Base-by-base conservation (phyloP, 371 early-diverging fungal species). In the Fennellomyces sp. region DNA sequence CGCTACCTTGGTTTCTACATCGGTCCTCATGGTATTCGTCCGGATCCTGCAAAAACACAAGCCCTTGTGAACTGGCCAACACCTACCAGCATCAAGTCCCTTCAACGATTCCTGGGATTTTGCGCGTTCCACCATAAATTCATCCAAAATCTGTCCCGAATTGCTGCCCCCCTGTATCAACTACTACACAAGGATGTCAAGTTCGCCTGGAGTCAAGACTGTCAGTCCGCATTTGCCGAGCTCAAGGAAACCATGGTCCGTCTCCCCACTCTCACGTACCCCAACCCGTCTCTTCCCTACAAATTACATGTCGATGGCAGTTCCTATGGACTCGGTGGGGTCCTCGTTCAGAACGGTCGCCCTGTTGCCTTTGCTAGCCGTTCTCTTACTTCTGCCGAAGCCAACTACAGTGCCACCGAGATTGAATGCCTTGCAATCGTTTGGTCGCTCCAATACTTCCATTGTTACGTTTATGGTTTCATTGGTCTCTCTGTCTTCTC, bases 381-480 rank as follows among this genome's bases (percentile, higher is more conserved):
- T 8, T 8, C 35, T 6, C 13, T 33, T 6, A 33, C 35, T 8
- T n/a, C 50, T 6, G 29, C 50, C 3, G 50, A 49, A 28, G 6
- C 26, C 5, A 49, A 49, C n/a, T 49, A 49, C n/a, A 49, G 50
- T 26, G 29, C n/a, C 5, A 49, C 50, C 19, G 50, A 49, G 29
- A 19, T 19, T 23, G 50, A 49, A 25, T 11, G 23, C 7, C 4
- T 49, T 4, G 12, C 23, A 12, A 27, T 49, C 8, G 26, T 25
- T 23, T 49, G 50, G 50, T 8, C 13, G 7, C 26, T 49, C 4
- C 10, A 23, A 26, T 28, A 49, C 23, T 49, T 49, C 26, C 50
- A 26, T 15, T n/a, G 8, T 12, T 7, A 3, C 7, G 26, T n/a
- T 10, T 49, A 49, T 27, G 10, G 29, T 49, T 5, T 49, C 19